phyloP scores from a whole-genome alignment of 2,329 filamentous ascomycete species.

The Monosporascus sp. region DNA sequence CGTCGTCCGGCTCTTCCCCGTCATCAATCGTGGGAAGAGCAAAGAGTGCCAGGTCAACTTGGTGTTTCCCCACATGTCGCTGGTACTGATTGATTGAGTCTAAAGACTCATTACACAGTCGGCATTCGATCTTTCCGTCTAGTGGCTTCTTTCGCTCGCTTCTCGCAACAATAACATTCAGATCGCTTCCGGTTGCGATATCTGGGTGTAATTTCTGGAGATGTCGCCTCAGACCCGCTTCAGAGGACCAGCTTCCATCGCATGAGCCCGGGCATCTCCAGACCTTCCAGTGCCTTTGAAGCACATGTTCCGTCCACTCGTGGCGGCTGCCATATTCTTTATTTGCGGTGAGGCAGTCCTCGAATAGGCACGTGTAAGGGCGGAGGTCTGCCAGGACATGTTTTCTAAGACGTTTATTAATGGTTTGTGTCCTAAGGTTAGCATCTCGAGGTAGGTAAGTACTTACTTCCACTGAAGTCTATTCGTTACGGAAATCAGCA shows the following conservation, averaged over 20 bases:
- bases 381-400: constrained; percentile 34
- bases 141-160: background rate
- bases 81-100: constrained; percentile 13
- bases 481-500: constrained; percentile 24
- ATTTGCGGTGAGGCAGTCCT: constrained; percentile 18
- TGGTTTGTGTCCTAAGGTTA: background rate
- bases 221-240: background rate
- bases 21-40: constrained; percentile 6
- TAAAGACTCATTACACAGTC: constrained; percentile 9
- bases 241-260: background rate
- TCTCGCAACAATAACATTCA: constrained; percentile 1
- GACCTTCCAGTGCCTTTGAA: constrained; percentile 17
- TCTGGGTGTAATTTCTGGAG: background rate
- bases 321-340: constrained; percentile 14
- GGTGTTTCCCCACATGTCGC: constrained; percentile 21
- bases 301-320: constrained; percentile 20
- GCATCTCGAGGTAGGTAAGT: background rate
- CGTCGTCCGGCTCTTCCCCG: constrained; percentile 1
- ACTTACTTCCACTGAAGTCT: constrained; percentile 27
- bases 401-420: constrained; percentile 10
- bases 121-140: constrained; percentile 8
- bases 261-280: constrained; percentile 19
- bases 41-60: constrained; percentile 20
- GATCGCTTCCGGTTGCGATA: constrained; percentile 2
- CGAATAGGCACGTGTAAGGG: constrained; percentile 31